These are phyloP conservation scores for Echites panduratus DNA, from an alignment of 257 asterid genomes.

Conservation along the genomic window DNA sequence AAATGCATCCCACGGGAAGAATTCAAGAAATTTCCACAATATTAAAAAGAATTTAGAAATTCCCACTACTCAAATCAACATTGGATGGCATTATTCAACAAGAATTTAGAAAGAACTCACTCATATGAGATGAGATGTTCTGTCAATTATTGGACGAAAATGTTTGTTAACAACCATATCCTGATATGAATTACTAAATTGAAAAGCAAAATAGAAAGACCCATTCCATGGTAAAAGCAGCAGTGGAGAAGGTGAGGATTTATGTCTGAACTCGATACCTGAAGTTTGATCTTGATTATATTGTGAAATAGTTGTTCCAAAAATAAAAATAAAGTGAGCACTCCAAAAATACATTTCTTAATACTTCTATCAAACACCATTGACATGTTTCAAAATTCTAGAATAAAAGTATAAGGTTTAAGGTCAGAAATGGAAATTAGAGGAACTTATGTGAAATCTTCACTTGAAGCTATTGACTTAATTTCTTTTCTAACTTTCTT, in stretches of 20 bases:
- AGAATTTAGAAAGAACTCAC: neutral
- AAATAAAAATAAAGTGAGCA: neutral
- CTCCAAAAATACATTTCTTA: neutral
- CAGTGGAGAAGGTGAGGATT: neutral
- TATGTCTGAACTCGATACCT: neutral
- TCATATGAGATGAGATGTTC: neutral
- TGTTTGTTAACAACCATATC: neutral
- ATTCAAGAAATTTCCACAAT: neutral
- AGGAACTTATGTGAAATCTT: neutral
- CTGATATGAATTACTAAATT: neutral
- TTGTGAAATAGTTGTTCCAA: neutral
- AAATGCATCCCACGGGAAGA: neutral
- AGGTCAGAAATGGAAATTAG: neutral
- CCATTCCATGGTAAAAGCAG: neutral
- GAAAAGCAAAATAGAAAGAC: neutral
- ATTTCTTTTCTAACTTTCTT: neutral
- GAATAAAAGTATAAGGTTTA: neutral
- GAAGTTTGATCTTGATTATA: neutral
- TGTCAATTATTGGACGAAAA: neutral
- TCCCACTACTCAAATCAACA: too few species aligned
- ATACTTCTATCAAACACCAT: neutral
- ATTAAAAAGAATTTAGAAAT: too few species aligned
- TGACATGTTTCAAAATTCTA: neutral
- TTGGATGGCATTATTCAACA: too few species aligned
- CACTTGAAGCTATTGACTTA: neutral